Evolutionary conservation across 257 asterid species (phyloP).

Genomic region (Scutellaria barbata): DNA sequence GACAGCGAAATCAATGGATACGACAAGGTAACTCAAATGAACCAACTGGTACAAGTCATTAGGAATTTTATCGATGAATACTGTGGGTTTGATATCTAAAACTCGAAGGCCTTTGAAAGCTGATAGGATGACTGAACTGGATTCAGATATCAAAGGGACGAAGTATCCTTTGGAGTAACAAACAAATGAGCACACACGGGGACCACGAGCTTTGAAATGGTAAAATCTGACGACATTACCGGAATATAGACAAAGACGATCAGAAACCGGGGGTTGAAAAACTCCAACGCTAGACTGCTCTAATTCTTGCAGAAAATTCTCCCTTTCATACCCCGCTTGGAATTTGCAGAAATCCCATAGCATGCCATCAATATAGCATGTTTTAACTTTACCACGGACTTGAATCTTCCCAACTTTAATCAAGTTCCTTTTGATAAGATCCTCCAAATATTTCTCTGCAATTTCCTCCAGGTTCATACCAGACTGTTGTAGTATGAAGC

Average conservation of each 20-base stretch:
- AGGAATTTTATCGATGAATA: slow-evolving; percentile 31
- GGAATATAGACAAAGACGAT: slow-evolving; percentile 26
- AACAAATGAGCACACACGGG: slow-evolving; percentile 14
- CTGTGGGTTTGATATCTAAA: slow-evolving; percentile 41
- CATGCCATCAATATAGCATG: slow-evolving; percentile 14
- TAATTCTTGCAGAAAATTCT: slow-evolving; percentile 47
- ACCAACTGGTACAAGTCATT: slow-evolving; percentile 30
- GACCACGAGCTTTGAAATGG: neutral
- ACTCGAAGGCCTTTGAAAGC: slow-evolving; percentile 51
- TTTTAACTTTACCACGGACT: slow-evolving; percentile 2
- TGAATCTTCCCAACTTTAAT: neutral
- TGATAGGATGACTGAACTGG: slow-evolving; percentile 30
- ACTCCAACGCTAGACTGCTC: slow-evolving; percentile 34
- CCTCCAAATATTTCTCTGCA: slow-evolving; percentile 19
- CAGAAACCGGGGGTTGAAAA: neutral
- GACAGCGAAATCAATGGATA: slow-evolving; percentile 17
- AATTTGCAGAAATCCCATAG: slow-evolving; percentile 19
- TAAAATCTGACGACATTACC: neutral
- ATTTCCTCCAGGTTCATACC: slow-evolving; percentile 24
- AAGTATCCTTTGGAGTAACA: neutral
- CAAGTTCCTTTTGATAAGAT: slow-evolving; percentile 30
- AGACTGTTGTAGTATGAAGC: slow-evolving; percentile 12
- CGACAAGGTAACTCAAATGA: slow-evolving; percentile 43
- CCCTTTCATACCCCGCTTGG: slow-evolving; percentile 26
- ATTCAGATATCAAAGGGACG: too few relatives aligned